Conservation (phyloP, 768 basidiomycete genomes). For the Mycena venus region DNA sequence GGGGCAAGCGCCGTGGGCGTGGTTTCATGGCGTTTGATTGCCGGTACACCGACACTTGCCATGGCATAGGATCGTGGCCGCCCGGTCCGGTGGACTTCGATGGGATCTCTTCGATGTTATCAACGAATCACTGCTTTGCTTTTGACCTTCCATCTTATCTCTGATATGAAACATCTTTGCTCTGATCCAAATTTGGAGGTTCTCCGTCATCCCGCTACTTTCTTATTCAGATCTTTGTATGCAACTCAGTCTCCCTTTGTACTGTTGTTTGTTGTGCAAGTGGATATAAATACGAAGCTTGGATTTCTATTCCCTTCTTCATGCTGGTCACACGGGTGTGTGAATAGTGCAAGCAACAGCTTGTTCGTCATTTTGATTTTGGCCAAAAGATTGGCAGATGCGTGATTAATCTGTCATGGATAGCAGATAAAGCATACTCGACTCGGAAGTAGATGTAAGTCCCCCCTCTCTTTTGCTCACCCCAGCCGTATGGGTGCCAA, state of each 20-base stretch:
- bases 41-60: neutral
- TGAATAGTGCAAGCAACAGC: too few species aligned
- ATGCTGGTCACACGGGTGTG: too few species aligned
- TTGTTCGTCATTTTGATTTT: too few species aligned
- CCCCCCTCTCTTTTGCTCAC: neutral
- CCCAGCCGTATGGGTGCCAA: slow-evolving; percentile 5
- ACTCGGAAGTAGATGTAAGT: neutral
- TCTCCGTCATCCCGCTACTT: neutral
- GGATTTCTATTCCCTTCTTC: too few species aligned
- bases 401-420: neutral
- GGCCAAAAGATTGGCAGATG: neutral
- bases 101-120: too few species aligned
- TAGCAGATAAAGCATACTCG: neutral
- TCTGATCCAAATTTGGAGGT: neutral
- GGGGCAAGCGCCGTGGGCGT: neutral
- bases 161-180: neutral
- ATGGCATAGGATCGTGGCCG: neutral
- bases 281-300: too few species aligned
- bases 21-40: slow-evolving; percentile 12
- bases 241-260: too few species aligned
- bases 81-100: too few species aligned
- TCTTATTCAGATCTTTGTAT: neutral
- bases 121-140: too few species aligned
- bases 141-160: too few species aligned
- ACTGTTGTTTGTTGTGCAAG: too few species aligned